These are phyloP conservation scores for Heritiera fomes DNA, from an alignment of 345 rosid genomes.

Conservation along the genomic window DNA sequence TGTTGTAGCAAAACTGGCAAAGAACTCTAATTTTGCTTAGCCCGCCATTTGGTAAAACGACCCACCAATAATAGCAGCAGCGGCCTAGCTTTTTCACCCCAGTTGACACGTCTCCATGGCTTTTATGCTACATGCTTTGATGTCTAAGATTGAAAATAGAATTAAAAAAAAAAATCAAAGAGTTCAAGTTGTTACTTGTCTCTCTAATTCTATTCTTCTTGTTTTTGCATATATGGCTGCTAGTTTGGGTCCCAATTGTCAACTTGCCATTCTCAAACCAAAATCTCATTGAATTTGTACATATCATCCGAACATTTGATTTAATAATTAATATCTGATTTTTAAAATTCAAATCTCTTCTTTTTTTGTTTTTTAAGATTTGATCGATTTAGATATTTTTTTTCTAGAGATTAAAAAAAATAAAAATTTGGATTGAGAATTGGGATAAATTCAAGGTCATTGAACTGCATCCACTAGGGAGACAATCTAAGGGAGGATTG, in stretches of 20 bases:
- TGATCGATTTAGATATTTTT: too few relatives aligned
- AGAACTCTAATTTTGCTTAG: neutral
- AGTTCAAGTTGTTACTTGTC: neutral
- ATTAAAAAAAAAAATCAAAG: too few relatives aligned
- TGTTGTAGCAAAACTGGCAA: neutral
- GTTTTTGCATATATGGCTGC: neutral
- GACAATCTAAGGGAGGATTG: conserved; percentile 3
- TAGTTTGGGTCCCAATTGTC: neutral
- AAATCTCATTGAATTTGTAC: too few relatives aligned
- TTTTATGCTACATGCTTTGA: neutral
- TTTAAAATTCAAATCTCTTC: too few relatives aligned
- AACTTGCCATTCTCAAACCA: neutral
- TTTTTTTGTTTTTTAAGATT: too few relatives aligned
- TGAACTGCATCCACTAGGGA: neutral
- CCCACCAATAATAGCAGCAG: neutral
- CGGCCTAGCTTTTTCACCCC: neutral
- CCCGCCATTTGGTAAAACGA: neutral
- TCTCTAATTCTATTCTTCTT: neutral
- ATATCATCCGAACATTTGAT: too few relatives aligned
- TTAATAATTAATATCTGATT: neutral
- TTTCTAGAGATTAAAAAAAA: neutral
- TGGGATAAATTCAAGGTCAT: neutral
- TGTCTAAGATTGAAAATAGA: too few relatives aligned
- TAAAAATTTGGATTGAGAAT: neutral
- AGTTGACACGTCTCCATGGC: neutral